Base-by-base conservation (phyloP, 371 early-diverging fungal species). In the Apophysomyces variabilis region DNA sequence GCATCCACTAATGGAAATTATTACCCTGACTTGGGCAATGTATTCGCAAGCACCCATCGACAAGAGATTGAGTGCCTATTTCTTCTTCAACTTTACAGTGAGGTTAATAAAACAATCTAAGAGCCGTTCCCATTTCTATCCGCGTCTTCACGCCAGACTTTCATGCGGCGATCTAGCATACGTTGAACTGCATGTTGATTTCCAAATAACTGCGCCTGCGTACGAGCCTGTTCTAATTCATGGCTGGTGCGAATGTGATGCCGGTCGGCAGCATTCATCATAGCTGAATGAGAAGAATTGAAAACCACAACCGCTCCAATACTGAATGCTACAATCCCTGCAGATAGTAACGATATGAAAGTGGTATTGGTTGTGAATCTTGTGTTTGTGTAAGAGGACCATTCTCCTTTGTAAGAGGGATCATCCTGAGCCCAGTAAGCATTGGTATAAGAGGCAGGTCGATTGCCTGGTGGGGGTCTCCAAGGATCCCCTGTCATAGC, bases 201-300 rank as follows among this genome's bases (percentile, higher is more conserved):
- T 8, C 80, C 80, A 68, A 78, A 79, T 5, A 76, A 57, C 60
- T 75, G 65, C 7, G 83, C 83, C 37, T 77, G 76, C 26, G 72
- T 76, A n/a, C 83, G 66, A 32, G 83, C 83, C 12, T 66, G 64
- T 58, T 67, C 69, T 26, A 82, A 60, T 54, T 79, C 83, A 26
- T 67, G 50, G 45, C 69, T 72, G 7, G 76, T 68, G 21, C 68
- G 64, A 8, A 63, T 21, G 45, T 83, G 83, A 50, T 83, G 83
- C 8, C 67, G 62, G 64, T 83, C 69, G 18, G 77, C 76, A 14
- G 73, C 80, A 57, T 38, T 57, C 16, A 67, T 41, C 35, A 79
- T 47, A 0, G 64, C 21, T 4, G 75, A 58, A 60, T 75, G 75
- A 21, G 73, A 69, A 12, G 66, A 61, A 54, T 71, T 59, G 26